A percentile compares a stretch with the other conserved stretches of the same genome.
Evolutionary conservation across 1,284 basidiomycete species (phyloP).

Genomic region (Stygiomarasmius scandens): DNA sequence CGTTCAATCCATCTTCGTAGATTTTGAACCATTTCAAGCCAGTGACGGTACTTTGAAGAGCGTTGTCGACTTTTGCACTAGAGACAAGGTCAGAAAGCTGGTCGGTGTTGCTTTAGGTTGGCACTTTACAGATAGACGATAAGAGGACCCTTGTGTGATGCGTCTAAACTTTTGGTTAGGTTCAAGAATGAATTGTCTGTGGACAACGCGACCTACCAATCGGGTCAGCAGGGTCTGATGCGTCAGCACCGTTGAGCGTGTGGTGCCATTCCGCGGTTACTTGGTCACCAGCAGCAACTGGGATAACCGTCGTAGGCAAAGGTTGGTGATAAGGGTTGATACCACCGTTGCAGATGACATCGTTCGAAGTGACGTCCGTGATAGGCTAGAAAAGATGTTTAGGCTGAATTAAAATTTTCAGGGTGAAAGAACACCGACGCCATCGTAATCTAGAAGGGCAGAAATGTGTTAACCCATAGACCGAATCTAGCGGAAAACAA

Average conservation of each 20-base stretch:
- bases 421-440: conserved; percentile 35
- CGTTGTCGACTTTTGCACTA: conserved; percentile 35
- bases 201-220: conserved; percentile 26
- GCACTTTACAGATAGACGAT: conserved; percentile 51
- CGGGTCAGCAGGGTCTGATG: conserved; percentile 49
- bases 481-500: not conserved
- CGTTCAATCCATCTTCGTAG: conserved; percentile 28
- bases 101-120: not conserved
- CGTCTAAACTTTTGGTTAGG: conserved; percentile 28
- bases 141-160: conserved; percentile 56
- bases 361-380: conserved; percentile 55
- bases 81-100: conserved; percentile 7
- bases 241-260: conserved; percentile 46
- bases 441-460: conserved; percentile 44
- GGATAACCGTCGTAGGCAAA: conserved; percentile 51
- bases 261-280: conserved; percentile 60
- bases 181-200: not conserved
- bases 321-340: conserved; percentile 62
- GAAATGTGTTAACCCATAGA: not conserved
- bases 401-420: not conserved
- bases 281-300: conserved; percentile 50
- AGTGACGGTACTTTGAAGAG: conserved; percentile 4
- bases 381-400: conserved; percentile 42
- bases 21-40: conserved; percentile 62
- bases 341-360: conserved; percentile 62